Evolutionary conservation across 2,329 filamentous ascomycete genomes (phyloP).

Genomic region (Seiridium cupressi): DNA sequence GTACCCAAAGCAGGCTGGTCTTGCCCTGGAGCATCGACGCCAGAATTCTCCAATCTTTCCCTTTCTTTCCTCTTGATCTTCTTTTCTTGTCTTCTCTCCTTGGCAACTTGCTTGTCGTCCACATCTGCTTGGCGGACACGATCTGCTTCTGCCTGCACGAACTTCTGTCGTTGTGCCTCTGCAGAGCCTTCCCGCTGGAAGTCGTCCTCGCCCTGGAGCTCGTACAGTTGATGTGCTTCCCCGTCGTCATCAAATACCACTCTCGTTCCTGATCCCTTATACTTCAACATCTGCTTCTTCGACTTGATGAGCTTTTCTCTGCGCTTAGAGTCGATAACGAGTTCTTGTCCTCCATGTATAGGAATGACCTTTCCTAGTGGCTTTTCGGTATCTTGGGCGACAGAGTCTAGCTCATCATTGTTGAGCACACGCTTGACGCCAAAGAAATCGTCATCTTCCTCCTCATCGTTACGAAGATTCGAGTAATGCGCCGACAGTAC

Average conservation of each 20-base stretch:
- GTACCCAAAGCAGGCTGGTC: constrained; percentile 35
- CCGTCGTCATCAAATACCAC: constrained; percentile 92
- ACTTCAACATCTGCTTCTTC: constrained; percentile 91
- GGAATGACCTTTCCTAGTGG: constrained; percentile 57
- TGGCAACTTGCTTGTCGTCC: constrained; percentile 77
- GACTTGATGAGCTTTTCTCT: constrained; percentile 92
- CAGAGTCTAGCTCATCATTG: constrained; percentile 61
- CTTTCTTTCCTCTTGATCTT: constrained; percentile 69
- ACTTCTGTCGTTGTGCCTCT: constrained; percentile 72
- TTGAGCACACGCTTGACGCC: constrained; percentile 85
- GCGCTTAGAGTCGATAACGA: constrained; percentile 90
- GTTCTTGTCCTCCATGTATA: constrained; percentile 65
- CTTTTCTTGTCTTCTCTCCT: constrained; percentile 77
- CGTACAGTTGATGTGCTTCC: constrained; percentile 79
- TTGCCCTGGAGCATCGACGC: not conserved
- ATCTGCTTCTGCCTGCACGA: constrained; percentile 72
- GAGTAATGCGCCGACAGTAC: constrained; percentile 92
- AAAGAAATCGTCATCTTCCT: constrained; percentile 75
- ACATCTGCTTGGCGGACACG: constrained; percentile 74
- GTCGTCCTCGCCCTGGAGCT: constrained; percentile 79
- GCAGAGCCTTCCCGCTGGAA: constrained; percentile 75
- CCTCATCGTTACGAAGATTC: constrained; percentile 71
- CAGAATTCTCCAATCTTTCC: constrained; percentile 48
- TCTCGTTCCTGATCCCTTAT: constrained; percentile 82
- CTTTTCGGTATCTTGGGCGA: constrained; percentile 41